phyloP scores from a whole-genome alignment of 2,329 filamentous ascomycete genomes.

The Coleophoma cylindrospora region DNA sequence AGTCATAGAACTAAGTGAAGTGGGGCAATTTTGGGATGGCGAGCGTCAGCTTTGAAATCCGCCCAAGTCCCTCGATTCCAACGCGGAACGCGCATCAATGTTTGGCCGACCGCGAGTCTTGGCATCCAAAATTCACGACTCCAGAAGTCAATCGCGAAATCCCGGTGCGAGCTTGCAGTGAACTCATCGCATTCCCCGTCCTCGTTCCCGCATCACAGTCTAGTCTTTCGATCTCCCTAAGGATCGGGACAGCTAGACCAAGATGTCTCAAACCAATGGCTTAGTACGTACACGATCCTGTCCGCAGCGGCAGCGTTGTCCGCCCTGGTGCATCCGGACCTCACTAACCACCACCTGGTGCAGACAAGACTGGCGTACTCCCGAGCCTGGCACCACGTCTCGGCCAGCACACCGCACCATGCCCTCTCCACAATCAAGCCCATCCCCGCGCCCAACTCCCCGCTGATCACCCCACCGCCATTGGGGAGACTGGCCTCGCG shows the following conservation, averaged over 20 bases:
- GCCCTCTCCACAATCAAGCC: conserved; percentile 46
- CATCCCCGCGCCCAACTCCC: conserved; percentile 27
- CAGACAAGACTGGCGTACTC: conserved; percentile 96
- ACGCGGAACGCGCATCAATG: neutral
- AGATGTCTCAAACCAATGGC: conserved; percentile 77
- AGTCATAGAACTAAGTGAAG: neutral
- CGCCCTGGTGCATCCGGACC: too few relatives aligned
- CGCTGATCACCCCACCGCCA: conserved; percentile 60
- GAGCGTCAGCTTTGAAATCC: conserved; percentile 21
- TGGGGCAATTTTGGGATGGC: neutral
- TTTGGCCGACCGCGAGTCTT: neutral
- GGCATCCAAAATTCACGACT: conserved; percentile 10
- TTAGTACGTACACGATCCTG: conserved; percentile 46
- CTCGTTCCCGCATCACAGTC: neutral
- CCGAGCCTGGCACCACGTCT: conserved; percentile 87
- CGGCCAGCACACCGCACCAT: conserved; percentile 61
- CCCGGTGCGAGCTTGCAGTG: neutral
- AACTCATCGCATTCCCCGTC: conserved; percentile 2
- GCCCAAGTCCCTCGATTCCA: neutral
- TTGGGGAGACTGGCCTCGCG: conserved; percentile 84
- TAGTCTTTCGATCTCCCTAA: conserved; percentile 14
- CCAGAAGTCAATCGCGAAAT: neutral
- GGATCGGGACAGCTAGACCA: conserved; percentile 16
- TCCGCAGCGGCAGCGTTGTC: too few relatives aligned
- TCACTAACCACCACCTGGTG: conserved; percentile 3